Percentiles rank a stretch among this genome's conserved stretches.
phyloP scores from a whole-genome alignment of 257 asterid genomes.

The Nicotiana sylvestris region DNA sequence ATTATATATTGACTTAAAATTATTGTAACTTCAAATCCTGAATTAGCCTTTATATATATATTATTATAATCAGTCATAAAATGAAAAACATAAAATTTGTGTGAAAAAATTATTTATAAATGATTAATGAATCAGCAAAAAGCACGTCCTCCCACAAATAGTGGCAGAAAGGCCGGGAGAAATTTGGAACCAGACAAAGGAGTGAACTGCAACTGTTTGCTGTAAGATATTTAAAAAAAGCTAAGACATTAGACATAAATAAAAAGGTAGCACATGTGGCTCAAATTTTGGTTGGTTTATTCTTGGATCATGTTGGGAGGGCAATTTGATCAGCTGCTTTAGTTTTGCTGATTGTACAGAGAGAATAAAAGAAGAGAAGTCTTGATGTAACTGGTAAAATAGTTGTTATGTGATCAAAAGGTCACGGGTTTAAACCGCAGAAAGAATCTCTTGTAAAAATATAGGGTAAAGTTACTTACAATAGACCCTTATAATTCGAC shows the following conservation, averaged over 20 bases:
- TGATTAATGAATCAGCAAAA: neutral
- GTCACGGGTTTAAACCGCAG: no score
- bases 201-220: neutral
- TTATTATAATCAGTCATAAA: no score
- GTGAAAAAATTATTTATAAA: neutral
- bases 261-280: slow-evolving; percentile 9
- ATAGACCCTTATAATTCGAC: no score
- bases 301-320: slow-evolving; percentile 5
- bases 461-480: no score
- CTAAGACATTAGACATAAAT: neutral
- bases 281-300: neutral
- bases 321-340: neutral
- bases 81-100: no score
- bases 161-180: neutral
- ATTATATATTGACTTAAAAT: no score
- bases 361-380: no score
- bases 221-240: neutral
- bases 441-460: no score
- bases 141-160: neutral
- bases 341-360: neutral
- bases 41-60: no score
- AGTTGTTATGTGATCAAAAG: no score
- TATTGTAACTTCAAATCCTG: no score
- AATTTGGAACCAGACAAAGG: neutral
- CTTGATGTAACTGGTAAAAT: no score